Conservation (phyloP, 139 green algal species). For the Choricystis sp. region DNA sequence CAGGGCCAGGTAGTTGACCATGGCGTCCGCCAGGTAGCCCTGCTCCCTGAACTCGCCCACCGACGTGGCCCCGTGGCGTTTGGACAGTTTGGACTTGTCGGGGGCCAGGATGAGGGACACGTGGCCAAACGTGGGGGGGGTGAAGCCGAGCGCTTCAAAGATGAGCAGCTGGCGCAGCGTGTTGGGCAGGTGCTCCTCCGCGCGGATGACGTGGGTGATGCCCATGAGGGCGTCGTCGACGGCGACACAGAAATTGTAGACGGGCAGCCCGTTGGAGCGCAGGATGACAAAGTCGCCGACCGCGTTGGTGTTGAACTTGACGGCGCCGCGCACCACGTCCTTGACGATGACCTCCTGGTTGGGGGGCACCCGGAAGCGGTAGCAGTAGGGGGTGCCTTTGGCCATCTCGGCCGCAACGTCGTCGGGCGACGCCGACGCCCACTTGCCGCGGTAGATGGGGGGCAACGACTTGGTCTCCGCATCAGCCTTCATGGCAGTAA, state of each 20-base stretch:
- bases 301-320: slow-evolving; percentile 90
- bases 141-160: slow-evolving; percentile 84
- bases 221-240: slow-evolving; percentile 94
- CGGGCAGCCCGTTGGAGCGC: slow-evolving; percentile 86
- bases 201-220: slow-evolving; percentile 91
- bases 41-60: slow-evolving; percentile 87
- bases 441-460: slow-evolving; percentile 91
- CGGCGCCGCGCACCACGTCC: slow-evolving; percentile 77
- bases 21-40: slow-evolving; percentile 79
- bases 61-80: slow-evolving; percentile 90
- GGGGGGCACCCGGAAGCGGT: slow-evolving; percentile 84
- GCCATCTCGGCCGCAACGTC: slow-evolving; percentile 68
- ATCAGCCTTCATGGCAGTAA: slow-evolving; percentile 71
- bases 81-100: slow-evolving; percentile 93
- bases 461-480: slow-evolving; percentile 79
- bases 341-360: slow-evolving; percentile 17
- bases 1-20: slow-evolving; percentile 93
- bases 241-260: slow-evolving; percentile 99
- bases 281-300: slow-evolving; percentile 98
- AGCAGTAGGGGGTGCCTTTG: slow-evolving; percentile 68
- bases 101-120: slow-evolving; percentile 94
- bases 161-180: slow-evolving; percentile 87
- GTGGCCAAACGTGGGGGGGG: slow-evolving; percentile 73
- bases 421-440: slow-evolving; percentile 61
- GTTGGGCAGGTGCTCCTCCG: slow-evolving; percentile 99